These are phyloP conservation scores for Pseudocercospora vitis DNA, from an alignment of 2,329 filamentous ascomycete genomes.

Conservation along the genomic window DNA sequence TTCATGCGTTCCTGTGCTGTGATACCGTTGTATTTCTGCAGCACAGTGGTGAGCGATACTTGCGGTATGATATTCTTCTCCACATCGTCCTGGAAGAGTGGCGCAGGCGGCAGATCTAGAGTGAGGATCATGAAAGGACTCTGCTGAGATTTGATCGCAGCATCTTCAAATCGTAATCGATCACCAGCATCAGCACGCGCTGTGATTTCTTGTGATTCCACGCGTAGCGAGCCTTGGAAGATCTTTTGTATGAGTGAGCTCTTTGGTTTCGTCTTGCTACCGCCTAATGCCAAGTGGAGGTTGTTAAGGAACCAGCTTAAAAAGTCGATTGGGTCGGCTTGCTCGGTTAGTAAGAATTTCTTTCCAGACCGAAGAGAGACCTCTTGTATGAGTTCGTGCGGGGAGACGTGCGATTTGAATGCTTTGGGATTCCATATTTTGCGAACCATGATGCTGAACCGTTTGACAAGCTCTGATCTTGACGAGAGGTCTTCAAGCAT, in stretches of 20 bases:
- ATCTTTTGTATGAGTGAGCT: conserved; percentile 86
- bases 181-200: conserved; percentile 85
- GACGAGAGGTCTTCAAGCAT: conserved; percentile 78
- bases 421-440: conserved; percentile 98
- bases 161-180: conserved; percentile 88
- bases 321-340: conserved; percentile 95
- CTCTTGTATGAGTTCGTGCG: conserved; percentile 94
- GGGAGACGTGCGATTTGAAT: conserved; percentile 95
- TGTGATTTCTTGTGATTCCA: conserved; percentile 92
- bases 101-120: conserved; percentile 85
- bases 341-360: conserved; percentile 83
- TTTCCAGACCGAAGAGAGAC: conserved; percentile 87
- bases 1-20: conserved; percentile 85
- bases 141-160: conserved; percentile 74
- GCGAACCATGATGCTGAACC: conserved; percentile 84
- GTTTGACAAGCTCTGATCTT: conserved; percentile 77
- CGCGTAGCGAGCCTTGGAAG: conserved; percentile 88
- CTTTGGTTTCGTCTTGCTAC: conserved; percentile 80
- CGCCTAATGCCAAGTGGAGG: conserved; percentile 85
- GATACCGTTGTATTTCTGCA: conserved; percentile 90
- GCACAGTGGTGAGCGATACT: conserved; percentile 76
- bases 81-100: conserved; percentile 92
- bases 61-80: conserved; percentile 96
- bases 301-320: conserved; percentile 97
- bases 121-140: conserved; percentile 88